Evolutionary conservation across 2,329 filamentous ascomycete species (phyloP).

Genomic region (Neonectria magnoliae): DNA sequence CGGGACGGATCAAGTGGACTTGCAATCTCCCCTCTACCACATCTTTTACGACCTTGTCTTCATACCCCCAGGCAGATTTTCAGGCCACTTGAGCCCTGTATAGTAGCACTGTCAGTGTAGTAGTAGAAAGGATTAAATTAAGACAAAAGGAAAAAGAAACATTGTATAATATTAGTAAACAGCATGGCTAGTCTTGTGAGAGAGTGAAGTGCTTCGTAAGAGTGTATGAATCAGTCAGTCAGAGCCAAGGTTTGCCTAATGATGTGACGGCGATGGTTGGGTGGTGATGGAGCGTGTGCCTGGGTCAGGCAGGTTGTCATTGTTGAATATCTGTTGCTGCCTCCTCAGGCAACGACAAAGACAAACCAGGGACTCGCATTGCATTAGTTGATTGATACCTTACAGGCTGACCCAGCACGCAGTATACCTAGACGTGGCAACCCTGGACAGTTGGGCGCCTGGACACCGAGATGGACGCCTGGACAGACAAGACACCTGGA

Average conservation of each 20-base stretch:
- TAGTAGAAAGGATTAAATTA: conserved; percentile 41
- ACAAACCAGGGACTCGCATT: conserved; percentile 1
- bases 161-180: conserved; percentile 21
- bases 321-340: neutral
- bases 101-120: conserved; percentile 48
- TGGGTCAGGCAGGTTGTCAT: neutral
- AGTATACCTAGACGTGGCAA: neutral
- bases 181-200: neutral
- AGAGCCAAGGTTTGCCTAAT: conserved; percentile 14
- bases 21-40: conserved; percentile 49
- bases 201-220: no score
- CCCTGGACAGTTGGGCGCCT: neutral
- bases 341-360: neutral
- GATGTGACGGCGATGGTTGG: conserved; percentile 16
- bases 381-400: conserved; percentile 14
- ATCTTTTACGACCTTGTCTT: conserved; percentile 41
- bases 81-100: conserved; percentile 47
- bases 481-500: neutral
- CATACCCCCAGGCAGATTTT: conserved; percentile 44
- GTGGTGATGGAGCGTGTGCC: neutral
- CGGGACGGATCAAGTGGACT: conserved; percentile 44
- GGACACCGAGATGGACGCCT: neutral
- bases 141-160: conserved; percentile 30
- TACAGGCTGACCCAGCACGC: conserved; percentile 8
- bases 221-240: neutral